phyloP scores from a whole-genome alignment of 768 basidiomycete species.

The Pleurotus pulmonarius region DNA sequence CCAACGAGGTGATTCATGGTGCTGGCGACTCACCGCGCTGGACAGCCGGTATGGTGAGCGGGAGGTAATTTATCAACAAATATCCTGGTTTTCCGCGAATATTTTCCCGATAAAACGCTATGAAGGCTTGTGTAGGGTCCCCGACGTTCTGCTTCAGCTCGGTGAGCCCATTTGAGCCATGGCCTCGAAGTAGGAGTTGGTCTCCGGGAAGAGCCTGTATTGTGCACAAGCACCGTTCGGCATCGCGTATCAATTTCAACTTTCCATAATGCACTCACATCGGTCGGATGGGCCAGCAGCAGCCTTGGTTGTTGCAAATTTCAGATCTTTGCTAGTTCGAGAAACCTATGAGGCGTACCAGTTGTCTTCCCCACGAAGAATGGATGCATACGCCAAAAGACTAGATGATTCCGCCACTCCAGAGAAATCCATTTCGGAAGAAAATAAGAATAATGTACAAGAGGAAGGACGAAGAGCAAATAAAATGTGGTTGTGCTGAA shows the following conservation, averaged over 20 bases:
- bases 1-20: no score
- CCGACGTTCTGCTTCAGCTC: slow-evolving; percentile 43
- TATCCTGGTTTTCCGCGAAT: slow-evolving; percentile 31
- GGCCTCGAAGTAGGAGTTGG: slow-evolving; percentile 34
- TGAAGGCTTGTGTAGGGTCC: slow-evolving; percentile 32
- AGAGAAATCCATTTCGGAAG: not conserved
- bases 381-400: slow-evolving; percentile 14
- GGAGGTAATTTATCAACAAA: slow-evolving; percentile 42
- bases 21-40: slow-evolving; percentile 22
- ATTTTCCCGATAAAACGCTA: slow-evolving; percentile 46
- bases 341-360: slow-evolving; percentile 14
- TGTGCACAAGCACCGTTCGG: slow-evolving; percentile 4
- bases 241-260: not conserved
- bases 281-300: not conserved
- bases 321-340: not conserved
- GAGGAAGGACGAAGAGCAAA: no score
- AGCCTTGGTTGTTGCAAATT: not conserved
- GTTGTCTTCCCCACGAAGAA: slow-evolving; percentile 14
- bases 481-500: not conserved
- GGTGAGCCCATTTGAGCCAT: slow-evolving; percentile 37
- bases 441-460: no score
- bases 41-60: slow-evolving; percentile 34
- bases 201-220: slow-evolving; percentile 24
- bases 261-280: not conserved
- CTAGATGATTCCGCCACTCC: not conserved